Evolutionary conservation across 192 early-diverging fungal species (phyloP).

Genomic region (Coemansia sp.): DNA sequence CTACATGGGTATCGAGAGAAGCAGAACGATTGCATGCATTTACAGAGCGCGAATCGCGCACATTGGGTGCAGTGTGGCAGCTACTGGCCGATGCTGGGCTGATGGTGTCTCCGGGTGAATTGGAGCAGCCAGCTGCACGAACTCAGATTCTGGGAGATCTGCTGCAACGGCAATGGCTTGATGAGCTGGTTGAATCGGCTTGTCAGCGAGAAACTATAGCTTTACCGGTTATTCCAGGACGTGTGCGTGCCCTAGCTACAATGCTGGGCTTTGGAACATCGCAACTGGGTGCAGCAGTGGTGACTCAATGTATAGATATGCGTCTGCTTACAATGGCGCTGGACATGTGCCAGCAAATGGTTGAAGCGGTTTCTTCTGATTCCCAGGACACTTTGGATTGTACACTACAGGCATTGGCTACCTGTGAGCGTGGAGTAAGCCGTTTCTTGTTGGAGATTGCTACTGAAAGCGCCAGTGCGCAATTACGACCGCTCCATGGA

Average conservation of each 20-base stretch:
- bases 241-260: slow-evolving; percentile 24
- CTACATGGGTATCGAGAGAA: slow-evolving; percentile 11
- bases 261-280: slow-evolving; percentile 29
- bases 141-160: slow-evolving; percentile 40
- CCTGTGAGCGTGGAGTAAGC: slow-evolving; percentile 27
- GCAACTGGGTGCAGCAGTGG: slow-evolving; percentile 19
- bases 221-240: slow-evolving; percentile 25
- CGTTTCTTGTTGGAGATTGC: slow-evolving; percentile 9
- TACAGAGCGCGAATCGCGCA: slow-evolving; percentile 15
- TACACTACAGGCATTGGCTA: slow-evolving; percentile 17
- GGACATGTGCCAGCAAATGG: slow-evolving; percentile 35
- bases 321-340: slow-evolving; percentile 22
- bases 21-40: slow-evolving; percentile 12
- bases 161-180: slow-evolving; percentile 41
- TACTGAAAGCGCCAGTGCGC: not conserved
- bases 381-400: not conserved
- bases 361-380: slow-evolving; percentile 11
- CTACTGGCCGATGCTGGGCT: slow-evolving; percentile 39
- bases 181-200: not conserved
- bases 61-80: slow-evolving; percentile 38
- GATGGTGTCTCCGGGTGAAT: slow-evolving; percentile 50
- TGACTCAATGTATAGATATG: slow-evolving; percentile 13
- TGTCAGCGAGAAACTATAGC: not conserved
- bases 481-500: slow-evolving; percentile 12
- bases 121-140: slow-evolving; percentile 23